phyloP scores from a whole-genome alignment of 202 grass and related monocot genomes.

The Elaeis oleifera region DNA sequence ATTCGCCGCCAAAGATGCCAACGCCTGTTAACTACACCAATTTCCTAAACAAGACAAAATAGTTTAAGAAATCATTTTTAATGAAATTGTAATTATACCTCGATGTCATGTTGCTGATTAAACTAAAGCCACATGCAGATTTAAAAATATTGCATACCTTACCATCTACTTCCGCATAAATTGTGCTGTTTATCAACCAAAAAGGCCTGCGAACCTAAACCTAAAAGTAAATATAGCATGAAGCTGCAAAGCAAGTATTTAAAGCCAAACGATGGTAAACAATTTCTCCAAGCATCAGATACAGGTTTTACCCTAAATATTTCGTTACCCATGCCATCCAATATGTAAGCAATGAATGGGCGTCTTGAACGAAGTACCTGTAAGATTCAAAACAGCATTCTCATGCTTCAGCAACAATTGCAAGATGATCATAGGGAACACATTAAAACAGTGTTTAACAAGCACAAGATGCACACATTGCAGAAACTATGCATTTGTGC shows the following conservation, averaged over 20 bases:
- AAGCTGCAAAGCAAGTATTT: slow-evolving; percentile 11
- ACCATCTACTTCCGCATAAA: slow-evolving; percentile 87
- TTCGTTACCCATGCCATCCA: slow-evolving; percentile 65
- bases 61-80: background rate
- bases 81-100: slow-evolving; percentile 19
- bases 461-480: too few relatives aligned
- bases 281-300: slow-evolving; percentile 10
- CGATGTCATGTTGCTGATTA: background rate
- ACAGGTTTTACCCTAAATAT: slow-evolving; percentile 62
- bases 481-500: too few relatives aligned
- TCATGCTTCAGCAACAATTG: slow-evolving; percentile 3
- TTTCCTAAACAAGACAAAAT: slow-evolving; percentile 43
- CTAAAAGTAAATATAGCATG: slow-evolving; percentile 16
- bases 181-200: slow-evolving; percentile 96
- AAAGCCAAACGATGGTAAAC: background rate
- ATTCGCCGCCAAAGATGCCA: slow-evolving; percentile 98
- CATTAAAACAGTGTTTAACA: background rate
- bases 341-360: slow-evolving; percentile 80
- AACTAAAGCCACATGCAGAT: background rate
- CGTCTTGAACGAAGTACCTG: slow-evolving; percentile 79
- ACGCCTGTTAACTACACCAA: slow-evolving; percentile 90
- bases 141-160: slow-evolving; percentile 44
- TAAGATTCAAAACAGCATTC: slow-evolving; percentile 9
- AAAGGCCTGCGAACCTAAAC: slow-evolving; percentile 88
- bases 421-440: background rate